Evolutionary conservation across 1,284 basidiomycete species (phyloP), one percentile per base, ranked within the genome.

Genomic region (Marasmius oreades): DNA sequence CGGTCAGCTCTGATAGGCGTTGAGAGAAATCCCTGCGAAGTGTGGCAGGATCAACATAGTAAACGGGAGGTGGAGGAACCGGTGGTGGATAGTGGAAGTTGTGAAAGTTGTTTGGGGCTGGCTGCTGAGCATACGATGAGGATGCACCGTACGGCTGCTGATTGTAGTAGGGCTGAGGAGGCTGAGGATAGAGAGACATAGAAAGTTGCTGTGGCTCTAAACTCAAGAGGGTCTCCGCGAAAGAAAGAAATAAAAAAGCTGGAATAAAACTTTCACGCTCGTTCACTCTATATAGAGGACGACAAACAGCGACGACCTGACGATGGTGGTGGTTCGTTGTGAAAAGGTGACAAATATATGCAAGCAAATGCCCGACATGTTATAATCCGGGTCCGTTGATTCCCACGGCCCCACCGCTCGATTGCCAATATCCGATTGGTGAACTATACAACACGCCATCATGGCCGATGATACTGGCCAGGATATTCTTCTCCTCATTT

Each of bases 1-100:
- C 88, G 43, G 88, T 95, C 60, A 99, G 86, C 63, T 90, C 84
- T 66, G 85, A 79, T 58, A 98, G 85, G 58, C 93, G 88, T 51
- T 77, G 72, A 61, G 82, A 73, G 73, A 90, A 94, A 71, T 92
- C 89, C 73, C 84, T 84, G 63, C 92, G 88, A 73, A 95, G 95
- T 34, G 81, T 79, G 67, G 80, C 80, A 33, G 92, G 83, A 70
- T 91, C 88, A 73, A 84, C 70, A 67, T 80, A 77, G 70, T 79
- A 82, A 61, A 81, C 65, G 50, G 77, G 69, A 11, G 70, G 67
- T 7, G 76, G 70, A 42, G 77, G 69, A 51, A 76, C 66, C 64
- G 74, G 61, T 60, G 72, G 71, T 59, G 81, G 69, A 64, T 76
- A 70, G 63, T 72, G 68, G 59, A 26, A 45, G 77, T 77, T 22